Evolutionary conservation across 1,139 yeast species (phyloP), one percentile per base, ranked within the genome.

Genomic region (Magnusiomyces clavatus): DNA sequence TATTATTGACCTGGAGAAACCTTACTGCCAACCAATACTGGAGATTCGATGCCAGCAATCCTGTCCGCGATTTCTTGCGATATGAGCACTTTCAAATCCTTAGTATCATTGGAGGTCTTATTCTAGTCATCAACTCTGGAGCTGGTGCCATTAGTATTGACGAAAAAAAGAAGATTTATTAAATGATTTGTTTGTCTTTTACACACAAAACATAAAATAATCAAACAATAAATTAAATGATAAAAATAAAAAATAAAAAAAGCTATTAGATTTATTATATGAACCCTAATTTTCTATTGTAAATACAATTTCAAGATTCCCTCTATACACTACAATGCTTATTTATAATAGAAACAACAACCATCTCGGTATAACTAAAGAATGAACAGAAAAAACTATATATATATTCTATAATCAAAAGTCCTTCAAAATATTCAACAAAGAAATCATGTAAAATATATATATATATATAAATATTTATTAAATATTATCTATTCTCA

Each of bases 71-170:
- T 71, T 87, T 83, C 69, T 74, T 89, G 68, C 86, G 88, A 68
- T 92, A 90, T 69, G 97, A 89, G 68, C 88, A 87, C 69, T 92
- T 87, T 77, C 98, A 92, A 72, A 88, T 96, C 45, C 77, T 92
- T 65, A 85, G 95, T 55, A 92, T 92, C 67, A 92, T 92, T 54
- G 98, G 98, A 51, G 98, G 97, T 1, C 78, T 92, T 60, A 73
- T 92, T 58, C 75, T 92, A 62, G 86, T 94, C 59, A 96, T 88
- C 59, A 88, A 86, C 70, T 88, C 96, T 8, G 98, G 98, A 59
- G 97, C 98, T 43, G 98, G 98, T 49, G 94, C 87, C 63, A 76
- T 90, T 60, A 86, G 96, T 39, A 74, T 92, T 57, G 98, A 92
- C 67, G 97, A 89, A 70, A 92, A 92, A 85, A 90, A 92, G 76